phyloP scores from a whole-genome alignment of 2,329 filamentous ascomycete genomes.

The Colletotrichum tamarilloi region DNA sequence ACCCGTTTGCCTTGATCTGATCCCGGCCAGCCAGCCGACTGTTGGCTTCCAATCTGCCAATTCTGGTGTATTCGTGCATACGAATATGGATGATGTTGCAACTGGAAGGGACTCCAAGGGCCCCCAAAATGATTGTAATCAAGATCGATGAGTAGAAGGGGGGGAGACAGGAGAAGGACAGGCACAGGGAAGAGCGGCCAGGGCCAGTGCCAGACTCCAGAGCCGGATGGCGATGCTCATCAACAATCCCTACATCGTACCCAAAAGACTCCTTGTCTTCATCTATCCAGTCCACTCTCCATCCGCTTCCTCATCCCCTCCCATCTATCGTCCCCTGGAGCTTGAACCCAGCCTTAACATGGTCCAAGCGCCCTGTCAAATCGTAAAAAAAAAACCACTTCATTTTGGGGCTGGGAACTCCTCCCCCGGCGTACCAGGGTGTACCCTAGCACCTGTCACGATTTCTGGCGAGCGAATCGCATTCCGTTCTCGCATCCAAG shows the following conservation, averaged over 20 bases:
- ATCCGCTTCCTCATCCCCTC: background rate
- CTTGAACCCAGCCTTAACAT: conserved; percentile 31
- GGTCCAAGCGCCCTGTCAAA: conserved; percentile 37
- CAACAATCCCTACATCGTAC: background rate
- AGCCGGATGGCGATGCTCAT: conserved; percentile 6
- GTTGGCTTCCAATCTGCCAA: conserved; percentile 14
- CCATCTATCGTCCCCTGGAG: conserved; percentile 13
- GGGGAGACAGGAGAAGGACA: background rate
- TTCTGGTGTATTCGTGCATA: background rate
- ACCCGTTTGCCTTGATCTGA: conserved; percentile 33
- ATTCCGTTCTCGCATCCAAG: conserved; percentile 16
- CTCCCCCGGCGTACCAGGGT: conserved; percentile 16
- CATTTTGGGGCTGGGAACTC: conserved; percentile 13
- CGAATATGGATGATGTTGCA: no score
- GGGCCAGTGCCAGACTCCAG: background rate
- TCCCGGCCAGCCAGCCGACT: conserved; percentile 10
- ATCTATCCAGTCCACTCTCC: background rate
- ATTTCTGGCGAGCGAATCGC: conserved; percentile 33
- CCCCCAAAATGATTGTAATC: background rate
- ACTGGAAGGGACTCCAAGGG: background rate
- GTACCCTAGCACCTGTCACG: conserved; percentile 32
- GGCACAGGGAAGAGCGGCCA: background rate
- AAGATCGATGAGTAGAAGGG: background rate
- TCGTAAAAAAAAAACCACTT: conserved; percentile 24
- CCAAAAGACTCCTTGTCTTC: background rate